phyloP scores from a whole-genome alignment of 495 filamentous ascomycete species.

The Chaetomium fimeti region DNA sequence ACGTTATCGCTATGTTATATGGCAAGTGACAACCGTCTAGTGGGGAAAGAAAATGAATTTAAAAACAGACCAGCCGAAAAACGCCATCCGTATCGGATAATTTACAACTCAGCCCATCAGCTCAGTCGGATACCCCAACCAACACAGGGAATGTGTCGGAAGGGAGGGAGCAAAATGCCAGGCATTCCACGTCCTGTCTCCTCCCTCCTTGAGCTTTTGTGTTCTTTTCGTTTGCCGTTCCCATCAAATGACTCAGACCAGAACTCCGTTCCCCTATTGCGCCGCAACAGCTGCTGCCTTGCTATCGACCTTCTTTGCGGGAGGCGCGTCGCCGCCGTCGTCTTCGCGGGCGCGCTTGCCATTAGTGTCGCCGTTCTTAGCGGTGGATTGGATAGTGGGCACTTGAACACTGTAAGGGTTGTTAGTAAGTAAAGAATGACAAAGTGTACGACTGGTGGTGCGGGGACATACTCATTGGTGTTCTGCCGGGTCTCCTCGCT shows the following conservation, averaged over 20 bases:
- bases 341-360: slow-evolving; percentile 49
- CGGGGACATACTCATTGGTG: slow-evolving; percentile 32
- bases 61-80: slow-evolving; percentile 3
- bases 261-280: slow-evolving; percentile 4
- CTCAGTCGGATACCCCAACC: slow-evolving; percentile 1
- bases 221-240: background rate
- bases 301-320: slow-evolving; percentile 53
- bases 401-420: slow-evolving; percentile 25
- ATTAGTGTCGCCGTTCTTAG: slow-evolving; percentile 37
- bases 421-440: background rate
- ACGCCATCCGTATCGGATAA: slow-evolving; percentile 5
- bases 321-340: slow-evolving; percentile 35
- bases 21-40: slow-evolving; percentile 5
- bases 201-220: background rate
- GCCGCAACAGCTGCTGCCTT: slow-evolving; percentile 38
- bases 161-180: background rate
- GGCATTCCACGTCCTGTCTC: background rate
- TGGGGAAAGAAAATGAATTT: background rate
- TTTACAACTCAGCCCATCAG: slow-evolving; percentile 5
- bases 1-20: background rate
- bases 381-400: slow-evolving; percentile 32
- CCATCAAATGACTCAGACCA: background rate
- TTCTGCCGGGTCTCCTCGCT: slow-evolving; percentile 20
- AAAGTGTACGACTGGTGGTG: background rate
- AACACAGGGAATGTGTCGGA: background rate